Conservation (phyloP, 1,139 yeast genomes). For the Yamadazyma triangularis region DNA sequence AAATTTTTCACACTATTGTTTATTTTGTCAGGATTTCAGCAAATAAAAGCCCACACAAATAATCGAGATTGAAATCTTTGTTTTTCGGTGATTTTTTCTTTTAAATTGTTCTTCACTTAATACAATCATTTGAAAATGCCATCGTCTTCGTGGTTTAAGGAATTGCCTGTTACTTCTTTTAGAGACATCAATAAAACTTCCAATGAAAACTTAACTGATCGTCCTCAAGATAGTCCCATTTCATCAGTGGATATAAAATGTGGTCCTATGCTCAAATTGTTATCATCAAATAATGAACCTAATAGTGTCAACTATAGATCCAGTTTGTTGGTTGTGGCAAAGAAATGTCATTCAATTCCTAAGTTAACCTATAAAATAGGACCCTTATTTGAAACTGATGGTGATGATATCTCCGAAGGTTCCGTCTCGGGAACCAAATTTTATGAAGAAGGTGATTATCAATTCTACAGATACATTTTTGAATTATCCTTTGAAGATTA, state of each 20-base stretch:
- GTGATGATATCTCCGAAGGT: slow-evolving; percentile 25
- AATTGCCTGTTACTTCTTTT: slow-evolving; percentile 29
- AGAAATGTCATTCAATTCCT: slow-evolving; percentile 34
- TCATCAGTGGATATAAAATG: slow-evolving; percentile 50
- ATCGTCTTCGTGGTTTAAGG: slow-evolving; percentile 23
- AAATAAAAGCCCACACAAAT: too few species aligned
- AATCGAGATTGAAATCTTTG: too few species aligned
- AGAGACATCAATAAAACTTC: slow-evolving; percentile 20
- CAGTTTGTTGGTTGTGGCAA: slow-evolving; percentile 57
- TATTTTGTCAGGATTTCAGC: too few species aligned
- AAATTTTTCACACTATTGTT: too few species aligned
- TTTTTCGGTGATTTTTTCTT: too few species aligned
- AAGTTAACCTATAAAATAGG: slow-evolving; percentile 36
- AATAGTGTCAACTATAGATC: slow-evolving; percentile 48
- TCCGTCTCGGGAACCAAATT: slow-evolving; percentile 41
- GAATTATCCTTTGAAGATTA: slow-evolving; percentile 37
- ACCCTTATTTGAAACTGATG: slow-evolving; percentile 17
- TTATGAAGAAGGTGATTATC: slow-evolving; percentile 41
- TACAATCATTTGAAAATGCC: too few species aligned
- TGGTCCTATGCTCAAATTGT: slow-evolving; percentile 73
- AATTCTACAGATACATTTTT: slow-evolving; percentile 63
- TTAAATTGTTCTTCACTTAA: too few species aligned
- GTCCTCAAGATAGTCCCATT: slow-evolving; percentile 24
- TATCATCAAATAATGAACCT: slow-evolving; percentile 52
- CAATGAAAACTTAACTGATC: slow-evolving; percentile 18